Evolutionary conservation across 2,329 filamentous ascomycete species (phyloP).

Genomic region (Escovopsis weberi): DNA sequence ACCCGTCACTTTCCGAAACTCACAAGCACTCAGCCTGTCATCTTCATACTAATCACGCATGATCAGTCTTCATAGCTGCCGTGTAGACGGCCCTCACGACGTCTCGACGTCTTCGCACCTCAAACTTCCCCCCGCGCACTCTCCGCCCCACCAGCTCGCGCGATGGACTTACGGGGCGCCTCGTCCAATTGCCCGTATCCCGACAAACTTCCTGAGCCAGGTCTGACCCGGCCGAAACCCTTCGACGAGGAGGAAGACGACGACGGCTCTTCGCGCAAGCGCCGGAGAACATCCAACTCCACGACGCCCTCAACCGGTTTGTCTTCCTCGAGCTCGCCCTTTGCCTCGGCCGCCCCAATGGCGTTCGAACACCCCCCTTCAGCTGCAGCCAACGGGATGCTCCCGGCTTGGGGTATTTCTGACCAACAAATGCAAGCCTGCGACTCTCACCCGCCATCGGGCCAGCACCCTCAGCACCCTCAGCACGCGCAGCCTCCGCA

Average conservation of each 20-base stretch:
- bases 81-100: constrained; percentile 39
- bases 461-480: constrained; percentile 14
- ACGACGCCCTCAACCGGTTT: too few relatives aligned
- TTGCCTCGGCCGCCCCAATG: constrained; percentile 33
- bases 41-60: constrained; percentile 30
- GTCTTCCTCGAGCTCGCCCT: constrained; percentile 33
- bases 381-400: constrained; percentile 15
- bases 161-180: constrained; percentile 39
- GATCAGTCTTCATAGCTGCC: constrained; percentile 39
- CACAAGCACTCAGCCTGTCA: neutral
- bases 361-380: constrained; percentile 19
- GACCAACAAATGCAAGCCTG: constrained; percentile 18
- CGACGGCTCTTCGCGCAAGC: constrained; percentile 42
- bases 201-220: constrained; percentile 47
- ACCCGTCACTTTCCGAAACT: too few relatives aligned
- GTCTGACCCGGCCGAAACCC: constrained; percentile 47
- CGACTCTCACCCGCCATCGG: constrained; percentile 26
- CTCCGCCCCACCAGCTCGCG: constrained; percentile 24
- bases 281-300: constrained; percentile 39
- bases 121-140: constrained; percentile 23
- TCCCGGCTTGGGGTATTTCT: constrained; percentile 13
- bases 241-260: constrained; percentile 36
- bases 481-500: too few relatives aligned
- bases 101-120: constrained; percentile 35
- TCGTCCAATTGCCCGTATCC: constrained; percentile 40